Conservation (phyloP, 306 rosid genomes). For the Lablab purpureus region DNA sequence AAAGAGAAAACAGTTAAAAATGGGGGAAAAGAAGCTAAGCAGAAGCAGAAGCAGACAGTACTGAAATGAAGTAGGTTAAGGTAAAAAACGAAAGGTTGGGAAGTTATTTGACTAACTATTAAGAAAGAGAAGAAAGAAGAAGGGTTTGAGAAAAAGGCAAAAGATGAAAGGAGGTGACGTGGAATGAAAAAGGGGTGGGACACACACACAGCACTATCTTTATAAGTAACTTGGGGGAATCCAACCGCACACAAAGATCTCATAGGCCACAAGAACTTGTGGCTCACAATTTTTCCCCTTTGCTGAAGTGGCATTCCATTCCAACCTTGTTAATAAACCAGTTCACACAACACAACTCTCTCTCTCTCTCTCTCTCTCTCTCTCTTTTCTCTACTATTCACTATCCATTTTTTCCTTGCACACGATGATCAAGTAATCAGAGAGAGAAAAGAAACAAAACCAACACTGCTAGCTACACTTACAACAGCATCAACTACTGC, state of each 20-base stretch:
- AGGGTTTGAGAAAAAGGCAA: conserved; percentile 24
- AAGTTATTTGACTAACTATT: background rate
- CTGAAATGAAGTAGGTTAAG: background rate
- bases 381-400: conserved; percentile 8
- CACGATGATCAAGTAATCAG: conserved; percentile 16
- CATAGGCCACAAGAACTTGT: conserved; percentile 83
- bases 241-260: conserved; percentile 78
- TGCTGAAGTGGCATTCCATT: conserved; percentile 67
- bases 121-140: background rate
- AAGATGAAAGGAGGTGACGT: conserved; percentile 51
- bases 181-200: conserved; percentile 52
- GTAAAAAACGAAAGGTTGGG: background rate
- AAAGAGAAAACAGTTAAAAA: no score
- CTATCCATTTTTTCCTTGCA: conserved; percentile 28
- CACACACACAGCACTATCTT: conserved; percentile 65
- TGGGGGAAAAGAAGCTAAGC: background rate
- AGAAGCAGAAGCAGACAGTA: background rate
- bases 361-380: conserved; percentile 5
- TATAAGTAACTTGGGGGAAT: conserved; percentile 66
- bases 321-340: conserved; percentile 46
- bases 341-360: conserved; percentile 2
- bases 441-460: conserved; percentile 14
- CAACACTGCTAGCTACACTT: background rate
- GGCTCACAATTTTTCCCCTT: conserved; percentile 67
- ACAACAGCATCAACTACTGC: background rate